Conservation (phyloP, 768 basidiomycete species). For the Crepidotus variabilis region DNA sequence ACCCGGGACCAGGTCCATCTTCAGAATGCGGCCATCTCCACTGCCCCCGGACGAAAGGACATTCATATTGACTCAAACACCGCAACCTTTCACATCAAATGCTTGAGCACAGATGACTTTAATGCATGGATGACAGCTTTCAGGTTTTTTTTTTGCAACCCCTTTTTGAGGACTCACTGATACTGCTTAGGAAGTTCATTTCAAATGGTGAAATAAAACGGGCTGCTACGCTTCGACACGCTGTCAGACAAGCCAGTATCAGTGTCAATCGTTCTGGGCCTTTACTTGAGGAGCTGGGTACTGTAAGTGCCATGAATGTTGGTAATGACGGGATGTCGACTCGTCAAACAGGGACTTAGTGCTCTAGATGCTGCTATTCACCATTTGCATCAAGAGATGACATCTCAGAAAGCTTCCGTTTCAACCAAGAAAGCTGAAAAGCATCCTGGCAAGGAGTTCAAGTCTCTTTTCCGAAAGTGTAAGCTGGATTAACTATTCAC, state of each 20-base stretch:
- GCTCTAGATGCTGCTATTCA: slow-evolving; percentile 55
- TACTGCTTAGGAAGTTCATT: slow-evolving; percentile 56
- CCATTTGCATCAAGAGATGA: slow-evolving; percentile 35
- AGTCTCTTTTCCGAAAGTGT: slow-evolving; percentile 1
- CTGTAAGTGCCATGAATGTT: slow-evolving; percentile 34
- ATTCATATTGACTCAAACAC: slow-evolving; percentile 76
- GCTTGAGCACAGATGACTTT: slow-evolving; percentile 68
- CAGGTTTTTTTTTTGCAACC: slow-evolving; percentile 40
- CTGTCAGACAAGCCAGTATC: slow-evolving; percentile 39
- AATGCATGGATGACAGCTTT: slow-evolving; percentile 71
- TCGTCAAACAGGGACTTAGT: slow-evolving; percentile 43
- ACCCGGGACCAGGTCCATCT: slow-evolving; percentile 66
- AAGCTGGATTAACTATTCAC: neutral
- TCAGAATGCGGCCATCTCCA: slow-evolving; percentile 74
- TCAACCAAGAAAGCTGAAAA: slow-evolving; percentile 46
- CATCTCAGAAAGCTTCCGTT: slow-evolving; percentile 31
- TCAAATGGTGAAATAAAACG: slow-evolving; percentile 44
- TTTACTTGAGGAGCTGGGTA: slow-evolving; percentile 65
- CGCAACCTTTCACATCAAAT: slow-evolving; percentile 82
- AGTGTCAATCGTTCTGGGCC: slow-evolving; percentile 42
- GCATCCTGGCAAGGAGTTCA: slow-evolving; percentile 39
- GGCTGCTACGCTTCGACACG: slow-evolving; percentile 37
- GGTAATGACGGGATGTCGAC: neutral
- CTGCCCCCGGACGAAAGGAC: slow-evolving; percentile 67
- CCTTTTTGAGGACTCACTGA: slow-evolving; percentile 8